Percentiles rank a stretch among this genome's conserved stretches.
phyloP scores from a whole-genome alignment of 768 basidiomycete species.

The Coprinopsis cinerea region DNA sequence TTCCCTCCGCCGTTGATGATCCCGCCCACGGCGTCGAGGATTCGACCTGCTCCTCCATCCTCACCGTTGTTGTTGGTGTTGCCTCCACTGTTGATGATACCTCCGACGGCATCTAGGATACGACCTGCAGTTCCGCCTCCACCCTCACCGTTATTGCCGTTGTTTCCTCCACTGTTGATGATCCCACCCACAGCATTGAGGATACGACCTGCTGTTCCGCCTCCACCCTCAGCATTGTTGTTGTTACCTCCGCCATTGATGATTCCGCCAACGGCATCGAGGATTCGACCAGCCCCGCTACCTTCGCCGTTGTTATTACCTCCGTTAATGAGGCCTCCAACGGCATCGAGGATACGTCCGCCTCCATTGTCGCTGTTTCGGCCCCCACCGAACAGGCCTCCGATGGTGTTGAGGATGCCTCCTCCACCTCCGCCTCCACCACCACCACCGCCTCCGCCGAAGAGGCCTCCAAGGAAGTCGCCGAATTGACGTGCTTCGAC shows the following conservation, averaged over 20 bases:
- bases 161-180: background rate
- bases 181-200: background rate
- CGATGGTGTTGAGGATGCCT: too few species aligned
- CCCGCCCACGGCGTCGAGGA: background rate
- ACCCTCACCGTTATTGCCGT: background rate
- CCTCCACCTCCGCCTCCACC: too few species aligned
- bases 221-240: background rate
- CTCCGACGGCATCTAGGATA: background rate
- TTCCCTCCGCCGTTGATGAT: background rate
- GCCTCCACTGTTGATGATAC: background rate
- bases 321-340: background rate
- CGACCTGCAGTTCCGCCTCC: background rate
- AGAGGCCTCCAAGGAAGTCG: conserved; percentile 9
- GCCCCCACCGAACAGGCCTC: too few species aligned
- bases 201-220: background rate
- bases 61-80: conserved; percentile 2
- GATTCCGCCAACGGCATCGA: background rate
- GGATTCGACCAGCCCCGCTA: background rate
- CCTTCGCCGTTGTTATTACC: background rate
- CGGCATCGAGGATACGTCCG: background rate
- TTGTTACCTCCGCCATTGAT: background rate
- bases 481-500: background rate
- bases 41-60: background rate
- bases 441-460: conserved; percentile 4
- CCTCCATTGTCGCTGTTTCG: too few species aligned